Base-by-base conservation (phyloP, 2,329 filamentous ascomycete species). In the Colletotrichum gigasporum region DNA sequence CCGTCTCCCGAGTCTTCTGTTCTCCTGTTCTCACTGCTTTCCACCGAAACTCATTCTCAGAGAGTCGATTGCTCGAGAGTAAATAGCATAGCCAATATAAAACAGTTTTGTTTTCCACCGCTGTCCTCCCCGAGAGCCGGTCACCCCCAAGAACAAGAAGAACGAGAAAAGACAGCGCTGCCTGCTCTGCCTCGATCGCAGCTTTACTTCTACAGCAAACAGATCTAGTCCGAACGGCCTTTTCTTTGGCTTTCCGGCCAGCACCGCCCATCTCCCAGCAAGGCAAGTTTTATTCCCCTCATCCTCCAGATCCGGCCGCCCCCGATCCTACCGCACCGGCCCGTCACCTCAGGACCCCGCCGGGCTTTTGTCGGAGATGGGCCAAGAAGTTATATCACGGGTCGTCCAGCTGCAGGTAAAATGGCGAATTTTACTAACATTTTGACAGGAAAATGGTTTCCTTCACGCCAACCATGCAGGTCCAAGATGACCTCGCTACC, bases 401-500 rank as follows among this genome's bases (percentile, higher is more conserved):
- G 2, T 14, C 18, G 30, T 4, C 12, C 9, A 6, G 10, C 18
- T 16, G 26, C 42, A 34, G 10, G 3, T 12, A 30, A 22, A 2
- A 14, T 34, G 7, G 26, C 2, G 12, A 45, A 6, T 10, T 24
- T 8, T n/a, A 51, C 65, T 66, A 47, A 67, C 63, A 35, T 2
- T n/a, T 16, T 20, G n/a, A 7, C 16, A 41, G 73, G 71, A 70
- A 61, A 50, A 81, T 81, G 78, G 78, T 75, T 64, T 79, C 78
- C 70, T 67, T 78, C 68, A 69, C 72, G 56, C 53, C 69, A 54
- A 82, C 79, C 67, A 85, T 87, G 80, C 88, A 91, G 77, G 85
- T 89, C 71, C 89, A 94, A 74, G 92, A 97, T 68, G 94, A 97
- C 70, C 90, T 97, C 34, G 86, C 90, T n/a, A 82, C 86, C 63